Conservation (phyloP, 2,329 filamentous ascomycete genomes). For the Alternaria brassicicola region DNA sequence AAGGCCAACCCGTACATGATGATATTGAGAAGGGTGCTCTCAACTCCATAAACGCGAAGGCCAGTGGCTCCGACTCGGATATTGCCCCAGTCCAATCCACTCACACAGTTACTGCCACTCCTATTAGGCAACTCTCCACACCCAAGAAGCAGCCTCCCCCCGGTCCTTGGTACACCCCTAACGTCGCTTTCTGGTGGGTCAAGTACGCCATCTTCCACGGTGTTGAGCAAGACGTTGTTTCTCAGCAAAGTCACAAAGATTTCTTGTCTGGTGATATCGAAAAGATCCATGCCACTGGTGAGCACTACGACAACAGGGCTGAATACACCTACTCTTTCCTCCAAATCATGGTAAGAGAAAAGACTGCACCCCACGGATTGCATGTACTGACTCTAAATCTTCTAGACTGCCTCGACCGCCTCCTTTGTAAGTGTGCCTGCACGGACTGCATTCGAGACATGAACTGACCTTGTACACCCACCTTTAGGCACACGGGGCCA, state of each 20-base stretch:
- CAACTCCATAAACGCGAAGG: slow-evolving; percentile 10
- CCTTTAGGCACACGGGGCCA: slow-evolving; percentile 73
- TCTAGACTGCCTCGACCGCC: slow-evolving; percentile 66
- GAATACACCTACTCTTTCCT: slow-evolving; percentile 57
- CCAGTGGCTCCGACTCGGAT: slow-evolving; percentile 25
- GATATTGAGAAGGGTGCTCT: slow-evolving; percentile 35
- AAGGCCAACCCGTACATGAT: slow-evolving; percentile 21
- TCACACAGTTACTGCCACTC: not conserved
- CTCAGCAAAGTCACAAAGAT: slow-evolving; percentile 48
- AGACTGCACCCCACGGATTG: no score
- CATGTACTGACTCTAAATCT: no score
- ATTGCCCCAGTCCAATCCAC: slow-evolving; percentile 20
- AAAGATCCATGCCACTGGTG: slow-evolving; percentile 62
- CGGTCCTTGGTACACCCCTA: slow-evolving; percentile 53
- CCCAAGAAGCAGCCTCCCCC: slow-evolving; percentile 37
- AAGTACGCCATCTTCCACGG: slow-evolving; percentile 59
- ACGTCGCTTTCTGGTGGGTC: slow-evolving; percentile 54
- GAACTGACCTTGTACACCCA: no score
- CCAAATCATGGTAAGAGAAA: slow-evolving; percentile 31
- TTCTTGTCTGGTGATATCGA: slow-evolving; percentile 61
- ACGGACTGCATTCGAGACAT: no score
- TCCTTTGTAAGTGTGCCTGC: no score
- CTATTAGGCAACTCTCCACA: slow-evolving; percentile 15
- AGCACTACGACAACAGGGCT: slow-evolving; percentile 66
- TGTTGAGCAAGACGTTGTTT: slow-evolving; percentile 58